Evolutionary conservation across 2,329 filamentous ascomycete genomes (phyloP), one percentile per base, ranked within the genome.

Genomic region (Aureobasidium uvarum): DNA sequence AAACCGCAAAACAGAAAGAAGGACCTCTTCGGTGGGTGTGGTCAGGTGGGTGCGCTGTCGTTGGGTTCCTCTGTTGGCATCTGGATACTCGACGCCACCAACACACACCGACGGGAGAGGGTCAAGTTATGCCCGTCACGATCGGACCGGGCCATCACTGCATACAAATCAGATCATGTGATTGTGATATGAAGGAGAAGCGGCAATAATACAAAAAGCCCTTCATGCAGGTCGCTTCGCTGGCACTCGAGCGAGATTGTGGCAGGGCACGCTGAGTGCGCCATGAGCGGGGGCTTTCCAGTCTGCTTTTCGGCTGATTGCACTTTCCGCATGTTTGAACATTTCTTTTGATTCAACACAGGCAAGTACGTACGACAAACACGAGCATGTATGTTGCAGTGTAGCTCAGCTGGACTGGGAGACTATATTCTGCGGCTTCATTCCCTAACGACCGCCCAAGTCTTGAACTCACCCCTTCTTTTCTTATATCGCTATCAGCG

Each of bases 21-120:
- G 28, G 56, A 20, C n/a, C 23, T 62, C 16, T 33, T 20, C n/a
- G 14, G 14, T 11, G 25, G 48, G 58, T 23, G 59, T 52, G 58
- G 52, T 65, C 63, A 65, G 63, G 63, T 41, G 63, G 54, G 38
- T 65, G 63, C 54, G 63, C 25, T 65, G 54, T 65, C 63, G 41
- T 43, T 36, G 41, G 28, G 25, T 31, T 13, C 38, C 52, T 38
- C 63, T 43, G 51, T 65, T 65, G 43, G 36, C 63, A 65, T 59
- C 43, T 38, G 38, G 10, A 46, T 43, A 55, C 38, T 46, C 33
- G 50, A 45, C 60, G 60, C 60, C 60, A 63, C 60, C 46, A 63
- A 63, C 46, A 41, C n/a, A 20, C 20, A 14, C 28, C 43, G 59
- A 45, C 46, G 48, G 58, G 43, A 48, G 16, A 41, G 23, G 28